Percentiles rank a stretch among this genome's conserved stretches.
Evolutionary conservation across 1,284 basidiomycete species (phyloP).

Genomic region (Singerocomus inundabilis): DNA sequence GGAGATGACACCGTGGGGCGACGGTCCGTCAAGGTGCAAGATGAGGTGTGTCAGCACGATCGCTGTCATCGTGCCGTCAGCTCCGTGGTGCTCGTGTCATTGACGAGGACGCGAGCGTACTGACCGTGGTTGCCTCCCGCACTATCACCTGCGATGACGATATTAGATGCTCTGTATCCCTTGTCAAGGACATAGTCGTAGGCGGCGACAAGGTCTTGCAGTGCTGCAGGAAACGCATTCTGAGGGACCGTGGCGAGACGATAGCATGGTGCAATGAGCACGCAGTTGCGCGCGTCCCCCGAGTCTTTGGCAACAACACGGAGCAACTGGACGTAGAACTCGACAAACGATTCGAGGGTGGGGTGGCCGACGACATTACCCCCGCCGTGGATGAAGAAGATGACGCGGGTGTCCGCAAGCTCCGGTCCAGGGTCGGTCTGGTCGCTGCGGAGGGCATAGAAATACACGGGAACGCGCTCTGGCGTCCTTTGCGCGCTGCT

Average conservation of each 20-base stretch:
- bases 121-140: slow-evolving; percentile 27
- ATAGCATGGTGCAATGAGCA: slow-evolving; percentile 25
- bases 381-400: slow-evolving; percentile 30
- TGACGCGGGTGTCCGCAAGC: slow-evolving; percentile 10
- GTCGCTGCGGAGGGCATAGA: no score
- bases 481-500: slow-evolving; percentile 8
- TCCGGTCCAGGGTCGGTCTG: not conserved
- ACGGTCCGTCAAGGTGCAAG: slow-evolving; percentile 5
- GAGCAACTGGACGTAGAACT: slow-evolving; percentile 18
- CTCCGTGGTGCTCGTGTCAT: no score
- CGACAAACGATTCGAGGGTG: not conserved
- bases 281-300: not conserved
- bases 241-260: slow-evolving; percentile 25
- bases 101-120: not conserved
- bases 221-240: slow-evolving; percentile 26
- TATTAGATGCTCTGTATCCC: slow-evolving; percentile 23
- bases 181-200: slow-evolving; percentile 27
- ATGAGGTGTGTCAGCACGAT: slow-evolving; percentile 25
- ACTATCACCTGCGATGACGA: slow-evolving; percentile 26
- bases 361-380: slow-evolving; percentile 25
- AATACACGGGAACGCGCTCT: not conserved
- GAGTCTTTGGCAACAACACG: slow-evolving; percentile 6
- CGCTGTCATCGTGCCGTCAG: slow-evolving; percentile 12
- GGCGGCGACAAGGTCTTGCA: slow-evolving; percentile 22
- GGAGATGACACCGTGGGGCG: slow-evolving; percentile 10